Evolutionary conservation across 352 stramenopile species (phyloP), one percentile per base, ranked within the genome.

Genomic region (Thraustochytrium striatum): DNA sequence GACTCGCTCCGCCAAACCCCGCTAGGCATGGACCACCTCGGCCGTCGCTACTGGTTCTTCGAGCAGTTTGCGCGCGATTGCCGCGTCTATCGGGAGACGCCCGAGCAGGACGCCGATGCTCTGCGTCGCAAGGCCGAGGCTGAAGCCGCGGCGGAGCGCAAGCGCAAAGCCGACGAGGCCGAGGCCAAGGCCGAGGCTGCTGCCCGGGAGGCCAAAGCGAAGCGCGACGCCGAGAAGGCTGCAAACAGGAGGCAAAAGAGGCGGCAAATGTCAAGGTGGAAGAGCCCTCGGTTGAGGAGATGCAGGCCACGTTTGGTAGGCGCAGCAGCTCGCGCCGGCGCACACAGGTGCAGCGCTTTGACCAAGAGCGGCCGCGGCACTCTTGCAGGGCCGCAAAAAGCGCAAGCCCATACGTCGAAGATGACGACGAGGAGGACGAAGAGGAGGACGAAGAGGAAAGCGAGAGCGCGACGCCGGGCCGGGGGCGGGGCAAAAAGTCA

Each of bases 41-140:
- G 43, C 25, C 65, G 65, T 16, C 13, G 65, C 16, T 75, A 75
- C 30, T 75, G 30, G 8, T 70, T 65, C 52, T 75, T 75, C 28
- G 32, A 21, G 13, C 39, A 75, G 44, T 75, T 75, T 32, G 19
- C n/a, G 28, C 65, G 52, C 30, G 65, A 75, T 25, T 75, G 65
- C 39, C 43, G 65, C 43, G 65, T 75, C 50, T 75, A 75, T 41
- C 65, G 65, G 8, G 65, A 75, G 33, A 75, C 65, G 35, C 65
- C 52, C 8, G 2, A 8, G 3, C 30, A 58, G 16, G 65, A 75
- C 16, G 52, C 65, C 32, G 25, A 75, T n/a, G 43, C 16, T 0
- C n/a, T n/a, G n/a, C n/a, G n/a, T n/a, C n/a, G n/a, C n/a, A n/a
- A n/a, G n/a, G n/a, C n/a, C n/a, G n/a, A n/a, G n/a, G n/a, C n/a